phyloP scores from a whole-genome alignment of 176 grass and related monocot species.

The Triticum monococcum region DNA sequence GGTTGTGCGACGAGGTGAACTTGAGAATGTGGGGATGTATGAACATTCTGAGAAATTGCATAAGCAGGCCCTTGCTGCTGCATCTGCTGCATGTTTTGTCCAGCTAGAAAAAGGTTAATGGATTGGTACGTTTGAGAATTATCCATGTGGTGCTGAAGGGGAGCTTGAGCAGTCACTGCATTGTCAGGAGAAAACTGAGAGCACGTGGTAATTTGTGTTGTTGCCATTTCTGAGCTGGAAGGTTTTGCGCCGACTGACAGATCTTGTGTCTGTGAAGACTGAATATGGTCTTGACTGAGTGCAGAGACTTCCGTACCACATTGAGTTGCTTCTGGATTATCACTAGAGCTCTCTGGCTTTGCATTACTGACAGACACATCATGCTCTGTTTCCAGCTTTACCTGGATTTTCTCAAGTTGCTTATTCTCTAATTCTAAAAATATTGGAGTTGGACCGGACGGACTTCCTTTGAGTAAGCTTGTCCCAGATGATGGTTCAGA shows the following conservation, averaged over 20 bases:
- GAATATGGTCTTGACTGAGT: conserved; percentile 29
- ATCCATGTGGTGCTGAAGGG: conserved; percentile 45
- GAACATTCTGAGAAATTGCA: conserved; percentile 45
- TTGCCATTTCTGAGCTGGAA: conserved; percentile 28
- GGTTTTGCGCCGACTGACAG: conserved; percentile 24
- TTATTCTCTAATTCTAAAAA: conserved; percentile 35
- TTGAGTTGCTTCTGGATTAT: conserved; percentile 21
- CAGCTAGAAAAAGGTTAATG: conserved; percentile 38
- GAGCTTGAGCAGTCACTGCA: conserved; percentile 36
- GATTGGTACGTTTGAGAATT: conserved; percentile 55
- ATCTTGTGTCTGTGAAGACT: conserved; percentile 39
- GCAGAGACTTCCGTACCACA: conserved; percentile 24
- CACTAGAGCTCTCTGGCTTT: conserved; percentile 36
- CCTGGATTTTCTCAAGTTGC: conserved; percentile 31
- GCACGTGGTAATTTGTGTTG: conserved; percentile 22
- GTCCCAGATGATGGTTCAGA: conserved; percentile 28
- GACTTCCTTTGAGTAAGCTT: conserved; percentile 33
- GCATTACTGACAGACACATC: conserved; percentile 39
- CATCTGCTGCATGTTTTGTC: conserved; percentile 42
- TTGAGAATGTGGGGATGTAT: conserved; percentile 46
- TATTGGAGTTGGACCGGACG: conserved; percentile 17
- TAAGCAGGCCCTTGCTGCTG: conserved; percentile 43
- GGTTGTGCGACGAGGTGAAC: conserved; percentile 34
- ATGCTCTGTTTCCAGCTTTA: conserved; percentile 35
- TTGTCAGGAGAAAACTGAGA: conserved; percentile 23